Evolutionary conservation across 2,329 filamentous ascomycete species (phyloP).

Genomic region (Penicillium digitatum): DNA sequence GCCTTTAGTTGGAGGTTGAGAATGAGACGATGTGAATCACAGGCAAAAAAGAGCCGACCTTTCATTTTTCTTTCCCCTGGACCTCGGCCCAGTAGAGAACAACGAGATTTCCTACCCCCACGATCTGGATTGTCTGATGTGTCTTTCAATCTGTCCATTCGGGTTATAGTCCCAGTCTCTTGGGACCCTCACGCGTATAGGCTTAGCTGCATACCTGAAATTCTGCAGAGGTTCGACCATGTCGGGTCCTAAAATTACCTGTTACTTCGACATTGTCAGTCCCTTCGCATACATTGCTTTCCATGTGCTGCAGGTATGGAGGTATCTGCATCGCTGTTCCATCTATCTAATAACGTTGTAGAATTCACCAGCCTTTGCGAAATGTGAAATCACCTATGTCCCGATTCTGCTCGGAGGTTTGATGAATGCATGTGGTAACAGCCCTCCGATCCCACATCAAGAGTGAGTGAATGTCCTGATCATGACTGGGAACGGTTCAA

Average conservation of each 20-base stretch:
- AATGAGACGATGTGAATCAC: too few relatives aligned
- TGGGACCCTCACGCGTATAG: background rate
- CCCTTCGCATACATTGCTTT: conserved; percentile 17
- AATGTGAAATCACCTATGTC: conserved; percentile 14
- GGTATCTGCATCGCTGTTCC: background rate
- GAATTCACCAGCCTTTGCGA: conserved; percentile 15
- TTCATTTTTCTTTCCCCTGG: background rate
- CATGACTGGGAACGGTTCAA: background rate
- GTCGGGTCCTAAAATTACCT: conserved; percentile 8
- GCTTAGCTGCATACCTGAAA: background rate
- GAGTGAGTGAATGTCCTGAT: conserved; percentile 1
- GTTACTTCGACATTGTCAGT: conserved; percentile 16
- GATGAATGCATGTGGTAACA: conserved; percentile 16
- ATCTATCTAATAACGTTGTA: background rate
- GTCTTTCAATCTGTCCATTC: background rate
- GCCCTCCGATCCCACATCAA: conserved; percentile 11
- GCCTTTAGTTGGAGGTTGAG: too few relatives aligned
- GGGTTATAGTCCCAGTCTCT: background rate
- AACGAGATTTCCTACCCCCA: background rate
- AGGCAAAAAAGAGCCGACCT: too few relatives aligned
- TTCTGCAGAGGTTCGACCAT: conserved; percentile 1
- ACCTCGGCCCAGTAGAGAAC: background rate
- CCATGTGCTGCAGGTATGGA: conserved; percentile 11
- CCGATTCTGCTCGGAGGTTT: conserved; percentile 14
- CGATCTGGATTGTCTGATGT: background rate